phyloP scores from a whole-genome alignment of 768 basidiomycete species.

The Kondoa subrosea region DNA sequence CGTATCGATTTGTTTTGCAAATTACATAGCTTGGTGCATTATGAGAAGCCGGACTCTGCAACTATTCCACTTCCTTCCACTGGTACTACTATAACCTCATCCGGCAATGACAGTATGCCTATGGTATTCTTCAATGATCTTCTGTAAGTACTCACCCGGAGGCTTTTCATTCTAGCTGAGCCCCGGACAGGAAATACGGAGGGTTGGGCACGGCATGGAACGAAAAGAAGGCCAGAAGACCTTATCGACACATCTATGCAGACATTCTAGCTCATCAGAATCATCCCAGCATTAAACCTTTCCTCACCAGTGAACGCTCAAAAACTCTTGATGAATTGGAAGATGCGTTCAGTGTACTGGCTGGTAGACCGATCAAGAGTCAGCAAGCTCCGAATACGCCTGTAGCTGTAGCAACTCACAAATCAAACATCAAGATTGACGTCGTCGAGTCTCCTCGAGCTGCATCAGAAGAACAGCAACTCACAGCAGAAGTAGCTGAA shows the following conservation, averaged over 20 bases:
- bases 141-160: too few species aligned
- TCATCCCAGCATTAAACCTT: neutral
- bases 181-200: too few species aligned
- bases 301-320: neutral
- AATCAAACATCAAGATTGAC: neutral
- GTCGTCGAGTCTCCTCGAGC: neutral
- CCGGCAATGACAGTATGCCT: neutral
- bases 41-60: neutral
- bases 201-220: neutral
- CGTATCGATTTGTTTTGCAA: conserved; percentile 2
- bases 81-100: neutral
- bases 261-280: conserved; percentile 1
- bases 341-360: neutral
- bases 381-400: neutral
- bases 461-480: neutral
- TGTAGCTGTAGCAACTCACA: neutral
- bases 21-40: neutral
- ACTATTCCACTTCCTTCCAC: neutral
- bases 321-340: conserved; percentile 7
- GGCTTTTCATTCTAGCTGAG: too few species aligned
- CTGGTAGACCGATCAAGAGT: neutral
- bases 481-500: neutral
- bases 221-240: neutral
- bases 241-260: conserved; percentile 8
- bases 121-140: neutral